Evolutionary conservation across 805 yeast species (phyloP).

Genomic region (Yarrowia sp.): DNA sequence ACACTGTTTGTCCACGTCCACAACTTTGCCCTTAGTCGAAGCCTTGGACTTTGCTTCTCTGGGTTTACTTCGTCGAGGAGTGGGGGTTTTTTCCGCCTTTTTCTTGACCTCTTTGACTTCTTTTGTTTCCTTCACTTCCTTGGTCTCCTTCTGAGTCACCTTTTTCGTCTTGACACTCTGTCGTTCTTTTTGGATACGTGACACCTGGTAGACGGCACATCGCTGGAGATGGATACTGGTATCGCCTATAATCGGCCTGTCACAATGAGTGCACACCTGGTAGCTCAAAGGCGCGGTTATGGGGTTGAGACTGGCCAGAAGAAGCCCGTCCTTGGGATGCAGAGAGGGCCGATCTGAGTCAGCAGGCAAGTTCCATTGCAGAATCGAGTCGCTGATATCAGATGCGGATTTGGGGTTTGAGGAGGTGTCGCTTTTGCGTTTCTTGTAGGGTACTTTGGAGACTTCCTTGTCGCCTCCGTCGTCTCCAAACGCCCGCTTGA

Average conservation of each 20-base stretch:
- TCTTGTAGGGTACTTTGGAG: background rate
- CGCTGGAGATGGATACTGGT: slow-evolving; percentile 11
- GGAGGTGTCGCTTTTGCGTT: background rate
- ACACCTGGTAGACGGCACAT: slow-evolving; percentile 21
- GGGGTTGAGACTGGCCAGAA: slow-evolving; percentile 41
- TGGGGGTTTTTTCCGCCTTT: slow-evolving; percentile 33
- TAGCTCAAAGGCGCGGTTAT: slow-evolving; percentile 46
- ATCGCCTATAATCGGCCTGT: slow-evolving; percentile 46
- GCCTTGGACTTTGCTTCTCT: slow-evolving; percentile 40
- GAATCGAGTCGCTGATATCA: slow-evolving; percentile 27
- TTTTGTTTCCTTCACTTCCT: slow-evolving; percentile 2
- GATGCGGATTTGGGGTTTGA: background rate
- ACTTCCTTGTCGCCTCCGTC: background rate
- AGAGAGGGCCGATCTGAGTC: slow-evolving; percentile 40
- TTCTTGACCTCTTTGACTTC: background rate
- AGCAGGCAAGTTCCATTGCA: slow-evolving; percentile 1
- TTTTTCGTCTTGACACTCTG: background rate
- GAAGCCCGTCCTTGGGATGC: slow-evolving; percentile 17
- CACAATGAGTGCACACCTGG: slow-evolving; percentile 47
- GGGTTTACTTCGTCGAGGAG: slow-evolving; percentile 16
- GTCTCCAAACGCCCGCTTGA: slow-evolving; percentile 25
- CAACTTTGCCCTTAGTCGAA: slow-evolving; percentile 60
- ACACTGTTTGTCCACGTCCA: slow-evolving; percentile 92
- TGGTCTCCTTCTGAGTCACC: background rate
- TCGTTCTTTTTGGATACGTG: background rate